Evolutionary conservation across 1,284 basidiomycete species (phyloP).

Genomic region (Sporisorium iseilematis-ciliati): DNA sequence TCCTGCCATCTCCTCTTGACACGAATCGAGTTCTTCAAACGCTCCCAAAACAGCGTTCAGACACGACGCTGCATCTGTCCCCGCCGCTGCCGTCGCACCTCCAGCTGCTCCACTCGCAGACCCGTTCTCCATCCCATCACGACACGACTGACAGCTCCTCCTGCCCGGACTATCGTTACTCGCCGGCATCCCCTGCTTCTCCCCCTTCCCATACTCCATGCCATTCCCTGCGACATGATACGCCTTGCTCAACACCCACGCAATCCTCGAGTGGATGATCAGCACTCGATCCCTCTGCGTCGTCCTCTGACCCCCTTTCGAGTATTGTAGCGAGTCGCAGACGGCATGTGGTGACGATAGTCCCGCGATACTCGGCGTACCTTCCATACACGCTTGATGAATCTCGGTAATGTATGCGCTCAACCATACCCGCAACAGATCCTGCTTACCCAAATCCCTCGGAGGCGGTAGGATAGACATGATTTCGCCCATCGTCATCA

Average conservation of each 20-base stretch:
- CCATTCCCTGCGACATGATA: slow-evolving; percentile 33
- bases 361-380: slow-evolving; percentile 29
- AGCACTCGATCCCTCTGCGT: slow-evolving; percentile 30
- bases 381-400: slow-evolving; percentile 42
- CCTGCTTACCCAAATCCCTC: slow-evolving; percentile 39
- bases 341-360: slow-evolving; percentile 30
- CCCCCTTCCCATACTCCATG: slow-evolving; percentile 12
- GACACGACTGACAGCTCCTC: slow-evolving; percentile 25
- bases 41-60: slow-evolving; percentile 24
- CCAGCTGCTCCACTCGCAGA: not conserved
- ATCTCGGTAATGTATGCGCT: slow-evolving; percentile 44
- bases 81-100: not conserved
- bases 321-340: slow-evolving; percentile 30
- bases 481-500: slow-evolving; percentile 49
- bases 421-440: slow-evolving; percentile 40
- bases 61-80: slow-evolving; percentile 22
- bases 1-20: slow-evolving; percentile 43
- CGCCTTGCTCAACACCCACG: slow-evolving; percentile 40
- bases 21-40: slow-evolving; percentile 35
- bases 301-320: slow-evolving; percentile 31
- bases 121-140: slow-evolving; percentile 4
- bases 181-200: not conserved
- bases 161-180: slow-evolving; percentile 16
- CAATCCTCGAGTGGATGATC: slow-evolving; percentile 33
- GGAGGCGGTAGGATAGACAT: slow-evolving; percentile 42